phyloP scores from a whole-genome alignment of 2,329 filamentous ascomycete species.

The Aspergillus terreus region DNA sequence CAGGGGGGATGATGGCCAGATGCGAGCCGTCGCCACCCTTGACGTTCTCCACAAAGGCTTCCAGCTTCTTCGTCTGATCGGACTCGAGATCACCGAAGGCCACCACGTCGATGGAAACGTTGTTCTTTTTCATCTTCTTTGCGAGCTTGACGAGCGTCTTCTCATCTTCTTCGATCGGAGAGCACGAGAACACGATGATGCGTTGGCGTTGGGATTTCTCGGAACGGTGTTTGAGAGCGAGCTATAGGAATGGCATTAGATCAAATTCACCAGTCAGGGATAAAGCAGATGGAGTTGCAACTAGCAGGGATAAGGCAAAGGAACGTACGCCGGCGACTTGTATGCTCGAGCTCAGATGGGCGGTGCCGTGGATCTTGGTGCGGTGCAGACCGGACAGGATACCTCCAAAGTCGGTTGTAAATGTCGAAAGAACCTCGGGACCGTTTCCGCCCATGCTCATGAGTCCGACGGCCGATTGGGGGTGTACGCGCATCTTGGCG shows the following conservation, averaged over 20 bases:
- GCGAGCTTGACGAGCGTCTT: conserved; percentile 84
- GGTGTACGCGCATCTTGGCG: conserved; percentile 90
- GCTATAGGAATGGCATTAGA: conserved; percentile 48
- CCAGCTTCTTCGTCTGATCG: conserved; percentile 82
- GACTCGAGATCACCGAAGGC: conserved; percentile 92
- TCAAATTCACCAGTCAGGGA: neutral
- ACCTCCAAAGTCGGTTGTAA: conserved; percentile 94
- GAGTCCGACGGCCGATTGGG: conserved; percentile 92
- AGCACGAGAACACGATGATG: conserved; percentile 96
- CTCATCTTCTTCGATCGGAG: conserved; percentile 82
- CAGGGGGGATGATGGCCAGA: conserved; percentile 84
- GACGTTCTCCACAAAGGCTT: conserved; percentile 88
- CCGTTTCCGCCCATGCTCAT: conserved; percentile 99
- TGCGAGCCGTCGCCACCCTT: conserved; percentile 89
- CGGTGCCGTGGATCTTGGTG: conserved; percentile 87
- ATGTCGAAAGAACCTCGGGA: conserved; percentile 93
- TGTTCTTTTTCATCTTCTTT: conserved; percentile 99
- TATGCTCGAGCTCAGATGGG: conserved; percentile 87
- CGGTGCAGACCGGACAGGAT: conserved; percentile 88
- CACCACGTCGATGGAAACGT: conserved; percentile 89
- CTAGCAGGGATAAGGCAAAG: conserved; percentile 7
- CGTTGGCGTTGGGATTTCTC: conserved; percentile 96
- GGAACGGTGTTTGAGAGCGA: conserved; percentile 95
- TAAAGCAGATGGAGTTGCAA: neutral
- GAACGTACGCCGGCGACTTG: conserved; percentile 83